Percentiles rank a stretch among this genome's conserved stretches.
Conservation (phyloP, 495 filamentous ascomycete species). For the Clavariopsis aquatica region DNA sequence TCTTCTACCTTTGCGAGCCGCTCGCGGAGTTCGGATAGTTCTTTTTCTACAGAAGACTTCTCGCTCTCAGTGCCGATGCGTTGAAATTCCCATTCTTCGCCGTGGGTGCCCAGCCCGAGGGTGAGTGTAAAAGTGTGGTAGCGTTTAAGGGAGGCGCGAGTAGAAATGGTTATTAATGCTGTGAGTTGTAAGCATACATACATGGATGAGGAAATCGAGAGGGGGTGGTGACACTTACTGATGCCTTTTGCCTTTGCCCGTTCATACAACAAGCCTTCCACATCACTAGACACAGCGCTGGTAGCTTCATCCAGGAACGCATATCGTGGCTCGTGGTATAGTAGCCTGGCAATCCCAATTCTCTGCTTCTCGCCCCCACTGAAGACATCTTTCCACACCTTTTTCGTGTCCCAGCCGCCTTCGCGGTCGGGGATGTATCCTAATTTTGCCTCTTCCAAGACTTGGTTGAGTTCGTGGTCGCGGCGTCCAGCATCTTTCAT, state of each 20-base stretch:
- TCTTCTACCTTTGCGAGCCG: constrained; percentile 76
- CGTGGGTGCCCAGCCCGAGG: constrained; percentile 68
- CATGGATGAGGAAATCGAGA: not conserved
- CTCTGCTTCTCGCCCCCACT: constrained; percentile 98
- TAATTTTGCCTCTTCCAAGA: constrained; percentile 79
- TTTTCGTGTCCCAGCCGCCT: constrained; percentile 93
- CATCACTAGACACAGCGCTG: constrained; percentile 87
- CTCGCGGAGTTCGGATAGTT: constrained; percentile 80
- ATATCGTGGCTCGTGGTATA: constrained; percentile 94
- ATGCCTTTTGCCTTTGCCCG: constrained; percentile 88
- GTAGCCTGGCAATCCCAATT: constrained; percentile 81
- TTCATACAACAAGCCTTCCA: constrained; percentile 92
- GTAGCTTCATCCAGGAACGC: constrained; percentile 96
- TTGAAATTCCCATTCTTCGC: constrained; percentile 78
- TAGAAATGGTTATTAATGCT: constrained; percentile 90
- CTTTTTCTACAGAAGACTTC: constrained; percentile 85
- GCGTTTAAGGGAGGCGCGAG: constrained; percentile 87
- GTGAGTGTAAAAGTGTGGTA: constrained; percentile 90
- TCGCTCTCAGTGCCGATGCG: constrained; percentile 90
- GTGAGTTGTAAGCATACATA: constrained; percentile 33
- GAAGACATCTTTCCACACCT: constrained; percentile 98
- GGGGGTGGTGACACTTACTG: constrained; percentile 56
- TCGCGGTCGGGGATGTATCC: constrained; percentile 90
- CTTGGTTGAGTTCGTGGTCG: constrained; percentile 70
- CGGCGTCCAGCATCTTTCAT: constrained; percentile 79